These are phyloP conservation scores for Closterium sp. DNA, from an alignment of 139 green algal species.

Conservation along the genomic window DNA sequence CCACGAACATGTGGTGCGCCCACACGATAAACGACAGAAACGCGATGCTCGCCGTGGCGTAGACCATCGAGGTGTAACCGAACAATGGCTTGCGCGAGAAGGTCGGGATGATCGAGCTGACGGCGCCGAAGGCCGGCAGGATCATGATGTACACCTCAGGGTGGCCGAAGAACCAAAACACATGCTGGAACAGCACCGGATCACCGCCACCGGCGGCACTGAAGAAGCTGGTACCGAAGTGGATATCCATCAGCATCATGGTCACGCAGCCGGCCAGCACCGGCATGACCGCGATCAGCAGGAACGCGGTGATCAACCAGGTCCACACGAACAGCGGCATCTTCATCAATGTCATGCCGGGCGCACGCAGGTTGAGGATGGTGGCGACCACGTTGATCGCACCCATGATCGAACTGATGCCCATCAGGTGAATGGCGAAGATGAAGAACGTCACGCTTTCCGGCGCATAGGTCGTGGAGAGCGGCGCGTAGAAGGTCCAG, in stretches of 20 bases:
- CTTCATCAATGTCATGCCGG: slow-evolving; percentile 24
- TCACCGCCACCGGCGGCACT: not conserved
- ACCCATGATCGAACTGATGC: slow-evolving; percentile 20
- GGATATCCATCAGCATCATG: slow-evolving; percentile 66
- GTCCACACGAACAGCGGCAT: slow-evolving; percentile 61
- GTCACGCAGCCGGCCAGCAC: slow-evolving; percentile 65
- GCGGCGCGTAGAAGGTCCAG: slow-evolving; percentile 26
- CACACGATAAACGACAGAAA: slow-evolving; percentile 68
- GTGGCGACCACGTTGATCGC: slow-evolving; percentile 44
- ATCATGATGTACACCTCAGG: slow-evolving; percentile 66
- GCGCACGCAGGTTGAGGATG: slow-evolving; percentile 40
- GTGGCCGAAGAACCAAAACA: slow-evolving; percentile 45
- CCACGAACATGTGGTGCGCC: slow-evolving; percentile 70
- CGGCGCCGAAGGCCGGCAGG: slow-evolving; percentile 64
- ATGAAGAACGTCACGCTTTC: slow-evolving; percentile 8
- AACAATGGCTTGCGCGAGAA: slow-evolving; percentile 65
- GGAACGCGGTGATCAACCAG: slow-evolving; percentile 61
- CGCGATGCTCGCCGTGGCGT: slow-evolving; percentile 63
- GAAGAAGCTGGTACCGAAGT: slow-evolving; percentile 35
- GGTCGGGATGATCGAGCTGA: slow-evolving; percentile 60
- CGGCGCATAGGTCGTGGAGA: not conserved
- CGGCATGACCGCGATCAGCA: slow-evolving; percentile 60
- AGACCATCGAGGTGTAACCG: slow-evolving; percentile 62
- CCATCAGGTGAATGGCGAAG: slow-evolving; percentile 16
- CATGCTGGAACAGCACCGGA: slow-evolving; percentile 4